Conservation (phyloP, 108 stramenopile species). For the Nannochloropsis oceanica region DNA sequence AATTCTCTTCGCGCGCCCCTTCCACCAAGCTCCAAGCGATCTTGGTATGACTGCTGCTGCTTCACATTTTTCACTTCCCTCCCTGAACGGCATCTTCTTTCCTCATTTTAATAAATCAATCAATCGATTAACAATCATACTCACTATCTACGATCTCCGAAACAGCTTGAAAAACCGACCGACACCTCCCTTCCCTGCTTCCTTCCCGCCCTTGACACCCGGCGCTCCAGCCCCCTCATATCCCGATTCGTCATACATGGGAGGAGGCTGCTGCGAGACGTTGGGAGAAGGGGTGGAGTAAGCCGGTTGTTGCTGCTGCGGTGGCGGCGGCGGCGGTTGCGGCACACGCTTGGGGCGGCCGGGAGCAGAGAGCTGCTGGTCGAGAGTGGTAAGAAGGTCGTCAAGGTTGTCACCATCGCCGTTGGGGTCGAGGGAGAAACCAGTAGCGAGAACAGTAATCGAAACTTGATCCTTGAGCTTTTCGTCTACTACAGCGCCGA, state of each 20-base stretch:
- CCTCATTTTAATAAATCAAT: too few species aligned
- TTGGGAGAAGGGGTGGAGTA: neutral
- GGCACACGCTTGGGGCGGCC: neutral
- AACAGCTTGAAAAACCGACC: neutral
- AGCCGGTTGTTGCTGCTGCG: neutral
- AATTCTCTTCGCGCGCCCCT: too few species aligned
- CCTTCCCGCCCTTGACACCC: neutral
- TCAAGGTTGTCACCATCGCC: neutral
- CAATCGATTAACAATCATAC: too few species aligned
- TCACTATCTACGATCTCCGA: neutral
- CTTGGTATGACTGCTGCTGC: too few species aligned
- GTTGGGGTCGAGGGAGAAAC: conserved; percentile 16
- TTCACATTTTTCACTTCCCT: too few species aligned
- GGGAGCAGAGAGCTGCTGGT: neutral
- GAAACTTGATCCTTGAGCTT: conserved; percentile 32
- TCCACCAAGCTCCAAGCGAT: too few species aligned
- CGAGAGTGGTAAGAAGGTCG: neutral
- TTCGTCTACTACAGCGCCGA: conserved; percentile 60
- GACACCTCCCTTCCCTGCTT: neutral
- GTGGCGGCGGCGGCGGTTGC: neutral
- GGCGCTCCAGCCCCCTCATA: neutral
- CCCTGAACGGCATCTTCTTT: too few species aligned
- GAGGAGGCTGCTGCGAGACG: neutral
- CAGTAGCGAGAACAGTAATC: conserved; percentile 43
- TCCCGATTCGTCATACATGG: neutral